Percentiles rank a stretch among this genome's conserved stretches.
Conservation (phyloP, 768 basidiomycete species). For the Auriscalpium orientale region DNA sequence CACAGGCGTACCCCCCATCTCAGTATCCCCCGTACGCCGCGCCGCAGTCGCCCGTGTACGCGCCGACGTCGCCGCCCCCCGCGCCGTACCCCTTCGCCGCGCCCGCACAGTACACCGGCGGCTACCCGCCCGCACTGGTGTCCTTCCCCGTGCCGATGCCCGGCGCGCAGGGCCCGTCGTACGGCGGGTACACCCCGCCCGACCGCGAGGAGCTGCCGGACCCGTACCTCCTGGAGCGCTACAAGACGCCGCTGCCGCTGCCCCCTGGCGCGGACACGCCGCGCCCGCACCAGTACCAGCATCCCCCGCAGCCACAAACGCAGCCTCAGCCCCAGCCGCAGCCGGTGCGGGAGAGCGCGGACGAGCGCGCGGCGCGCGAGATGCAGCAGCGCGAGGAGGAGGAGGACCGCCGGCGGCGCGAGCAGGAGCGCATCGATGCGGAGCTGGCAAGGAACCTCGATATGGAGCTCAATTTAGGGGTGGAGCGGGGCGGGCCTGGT, state of each 20-base stretch:
- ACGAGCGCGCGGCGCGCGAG: slow-evolving; percentile 6
- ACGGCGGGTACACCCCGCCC: slow-evolving; percentile 18
- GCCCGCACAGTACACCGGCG: no score
- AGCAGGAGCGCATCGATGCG: slow-evolving; percentile 14
- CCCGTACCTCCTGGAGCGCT: slow-evolving; percentile 38
- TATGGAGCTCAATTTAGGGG: slow-evolving; percentile 10
- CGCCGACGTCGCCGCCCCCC: neutral
- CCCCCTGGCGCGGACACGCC: slow-evolving; percentile 21
- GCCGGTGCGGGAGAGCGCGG: neutral
- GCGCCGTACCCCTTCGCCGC: neutral
- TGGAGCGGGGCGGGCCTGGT: neutral
- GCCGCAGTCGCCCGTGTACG: neutral
- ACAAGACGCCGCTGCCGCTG: slow-evolving; percentile 47
- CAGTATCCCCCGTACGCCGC: slow-evolving; percentile 1
- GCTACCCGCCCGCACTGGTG: neutral
- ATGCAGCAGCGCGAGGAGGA: slow-evolving; percentile 11
- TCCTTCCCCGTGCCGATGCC: neutral
- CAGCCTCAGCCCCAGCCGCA: neutral
- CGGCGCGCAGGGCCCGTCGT: slow-evolving; percentile 13
- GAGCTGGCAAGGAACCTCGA: slow-evolving; percentile 15
- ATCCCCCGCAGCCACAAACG: neutral
- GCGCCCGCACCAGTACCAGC: neutral
- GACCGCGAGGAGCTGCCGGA: slow-evolving; percentile 33
- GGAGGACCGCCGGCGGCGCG: neutral
- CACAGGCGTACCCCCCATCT: neutral